These are phyloP conservation scores for Mycena polygramma DNA, from an alignment of 768 basidiomycete species.

Conservation along the genomic window DNA sequence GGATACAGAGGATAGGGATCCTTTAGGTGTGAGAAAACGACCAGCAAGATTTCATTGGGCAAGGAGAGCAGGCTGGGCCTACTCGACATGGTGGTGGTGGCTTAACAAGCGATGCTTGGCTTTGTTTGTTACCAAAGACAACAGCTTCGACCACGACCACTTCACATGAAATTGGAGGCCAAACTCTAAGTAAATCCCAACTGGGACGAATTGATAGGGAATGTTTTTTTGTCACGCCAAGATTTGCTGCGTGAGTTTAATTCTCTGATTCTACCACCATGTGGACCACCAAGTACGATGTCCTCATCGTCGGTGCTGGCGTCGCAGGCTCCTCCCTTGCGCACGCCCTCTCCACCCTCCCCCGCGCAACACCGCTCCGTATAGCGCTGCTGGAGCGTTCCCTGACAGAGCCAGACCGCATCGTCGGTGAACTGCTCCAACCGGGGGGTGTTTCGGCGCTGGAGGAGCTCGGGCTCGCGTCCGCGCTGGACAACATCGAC, in stretches of 20 bases:
- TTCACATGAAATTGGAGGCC: not conserved
- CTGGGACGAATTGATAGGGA: not conserved
- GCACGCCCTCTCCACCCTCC: constrained; percentile 78
- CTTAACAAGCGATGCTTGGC: not conserved
- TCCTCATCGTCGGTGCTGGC: constrained; percentile 93
- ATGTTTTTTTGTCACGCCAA: constrained; percentile 15
- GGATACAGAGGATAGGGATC: constrained; percentile 30
- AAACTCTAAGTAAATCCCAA: not conserved
- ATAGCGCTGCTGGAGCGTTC: constrained; percentile 94
- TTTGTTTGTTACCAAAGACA: not conserved
- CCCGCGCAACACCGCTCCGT: constrained; percentile 70
- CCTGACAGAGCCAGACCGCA: constrained; percentile 93
- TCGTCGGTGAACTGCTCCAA: constrained; percentile 96
- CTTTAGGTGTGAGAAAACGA: constrained; percentile 27
- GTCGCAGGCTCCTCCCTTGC: constrained; percentile 91
- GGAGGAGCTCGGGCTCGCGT: constrained; percentile 78
- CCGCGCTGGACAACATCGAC: constrained; percentile 86
- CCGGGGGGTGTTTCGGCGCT: constrained; percentile 89
- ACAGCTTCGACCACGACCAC: not conserved
- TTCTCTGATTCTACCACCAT: constrained; percentile 19
- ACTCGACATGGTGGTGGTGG: not conserved
- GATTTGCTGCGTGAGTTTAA: not conserved
- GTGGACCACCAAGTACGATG: constrained; percentile 64
- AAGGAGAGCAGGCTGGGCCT: constrained; percentile 32
- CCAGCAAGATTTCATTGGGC: constrained; percentile 43